phyloP scores from a whole-genome alignment of 805 yeast species.

The Metschnikowia dekortorum region DNA sequence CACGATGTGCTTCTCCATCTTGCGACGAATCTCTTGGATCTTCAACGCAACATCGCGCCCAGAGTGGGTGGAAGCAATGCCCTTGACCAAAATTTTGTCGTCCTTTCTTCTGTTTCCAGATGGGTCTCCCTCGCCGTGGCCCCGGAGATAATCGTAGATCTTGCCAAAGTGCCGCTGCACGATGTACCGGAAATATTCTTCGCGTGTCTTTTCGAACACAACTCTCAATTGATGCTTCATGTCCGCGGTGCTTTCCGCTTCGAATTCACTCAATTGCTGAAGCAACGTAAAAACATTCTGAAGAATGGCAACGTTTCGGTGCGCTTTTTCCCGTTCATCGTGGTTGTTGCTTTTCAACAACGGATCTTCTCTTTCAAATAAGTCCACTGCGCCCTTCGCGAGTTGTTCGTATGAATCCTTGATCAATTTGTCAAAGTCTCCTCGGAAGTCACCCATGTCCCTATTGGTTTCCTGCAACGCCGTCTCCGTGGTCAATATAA shows the following conservation, averaged over 20 bases:
- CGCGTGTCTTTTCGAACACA: conserved; percentile 27
- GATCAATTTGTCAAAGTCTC: conserved; percentile 23
- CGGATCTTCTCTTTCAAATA: conserved; percentile 40
- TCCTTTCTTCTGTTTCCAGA: conserved; percentile 60
- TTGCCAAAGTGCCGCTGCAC: conserved; percentile 57
- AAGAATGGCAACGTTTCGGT: conserved; percentile 37
- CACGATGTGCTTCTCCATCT: conserved; percentile 53
- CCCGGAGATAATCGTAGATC: conserved; percentile 61
- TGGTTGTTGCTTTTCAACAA: conserved; percentile 39
- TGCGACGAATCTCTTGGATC: conserved; percentile 50
- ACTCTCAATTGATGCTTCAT: conserved; percentile 23
- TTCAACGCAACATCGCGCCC: conserved; percentile 52
- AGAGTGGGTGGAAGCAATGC: conserved; percentile 55
- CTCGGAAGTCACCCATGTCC: conserved; percentile 6
- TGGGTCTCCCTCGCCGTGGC: conserved; percentile 47
- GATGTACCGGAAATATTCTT: conserved; percentile 30
- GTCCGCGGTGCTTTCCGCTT: conserved; percentile 20
- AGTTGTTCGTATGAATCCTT: conserved; percentile 29
- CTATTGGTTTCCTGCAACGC: conserved; percentile 22
- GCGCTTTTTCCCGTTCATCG: conserved; percentile 41
- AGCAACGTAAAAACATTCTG: conserved; percentile 35
- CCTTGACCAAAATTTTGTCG: conserved; percentile 53
- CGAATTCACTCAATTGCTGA: conserved; percentile 29
- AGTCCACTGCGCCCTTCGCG: conserved; percentile 29
- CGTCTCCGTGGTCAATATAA: conserved; percentile 31